Base-by-base conservation (phyloP, 495 filamentous ascomycete species). In the Pseudotulostoma volvatum region DNA sequence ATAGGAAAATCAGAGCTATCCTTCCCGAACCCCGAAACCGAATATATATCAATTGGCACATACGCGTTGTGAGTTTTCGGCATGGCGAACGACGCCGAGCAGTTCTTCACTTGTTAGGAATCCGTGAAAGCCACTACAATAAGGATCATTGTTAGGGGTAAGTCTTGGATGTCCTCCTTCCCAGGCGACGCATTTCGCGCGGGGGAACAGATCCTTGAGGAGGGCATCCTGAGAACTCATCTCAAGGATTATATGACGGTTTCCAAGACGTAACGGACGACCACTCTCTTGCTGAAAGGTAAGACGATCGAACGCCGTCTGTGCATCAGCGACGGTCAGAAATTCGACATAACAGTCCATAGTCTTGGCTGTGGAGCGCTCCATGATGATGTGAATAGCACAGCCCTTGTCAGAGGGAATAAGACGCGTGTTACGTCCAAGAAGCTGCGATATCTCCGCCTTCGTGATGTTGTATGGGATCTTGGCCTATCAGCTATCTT, bases 311-410 rank as follows among this genome's bases (percentile, higher is more conserved):
- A 53, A 49, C 0, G 70, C 60, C 7, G 57, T 56, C 8, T 61
- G 44, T 0, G 81, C 81, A 50, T 77, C 74, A 0, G 57, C 42
- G 0, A 57, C 40, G 4, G 61, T 68, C 20, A 58, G 38, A 34
- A 86, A 76, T 48, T 90, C 83, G 20, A 82, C 72, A 44, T 63
- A 90, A 41, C 70, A 77, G 37, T 86, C 79, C 55, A 77, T 73
- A 0, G 83, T 87, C 66, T 87, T 88, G 34, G 70, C 70, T 1
- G 78, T 81, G 0, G 72, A 61, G 5, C 80, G 76, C 36, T 88
- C 83, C 79, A 90, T 84, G 45, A 85, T 81, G 43, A 90, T 84
- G 46, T 90, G 83, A 7, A 87, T 58, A 0, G 79, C 65, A 37
- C 73, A 75, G 4, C 76, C 64, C 1, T 54, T 45, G 33, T 74